Evolutionary conservation across 2,329 filamentous ascomycete species (phyloP).

Genomic region (Fusarium newnesense): DNA sequence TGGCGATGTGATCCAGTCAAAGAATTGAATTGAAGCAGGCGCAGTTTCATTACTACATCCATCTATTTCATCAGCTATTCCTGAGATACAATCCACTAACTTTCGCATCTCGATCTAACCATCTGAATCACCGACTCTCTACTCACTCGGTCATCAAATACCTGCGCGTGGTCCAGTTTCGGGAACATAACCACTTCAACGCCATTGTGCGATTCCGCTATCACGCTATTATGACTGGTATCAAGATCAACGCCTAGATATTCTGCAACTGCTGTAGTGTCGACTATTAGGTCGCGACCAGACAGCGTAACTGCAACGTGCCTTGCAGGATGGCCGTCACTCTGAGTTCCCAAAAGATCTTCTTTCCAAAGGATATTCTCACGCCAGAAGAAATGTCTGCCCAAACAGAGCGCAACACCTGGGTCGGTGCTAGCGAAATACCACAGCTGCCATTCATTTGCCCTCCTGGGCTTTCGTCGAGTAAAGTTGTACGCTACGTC

Average conservation of each 20-base stretch:
- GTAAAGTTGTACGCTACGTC: conserved; percentile 80
- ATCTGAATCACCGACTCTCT: conserved; percentile 46
- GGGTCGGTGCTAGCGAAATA: conserved; percentile 77
- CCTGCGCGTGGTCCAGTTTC: conserved; percentile 71
- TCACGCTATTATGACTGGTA: conserved; percentile 10
- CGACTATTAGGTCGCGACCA: conserved; percentile 72
- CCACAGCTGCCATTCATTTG: conserved; percentile 77
- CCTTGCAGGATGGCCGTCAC: conserved; percentile 38
- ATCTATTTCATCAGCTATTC: conserved; percentile 1
- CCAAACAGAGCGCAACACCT: conserved; percentile 71
- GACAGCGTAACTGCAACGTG: conserved; percentile 67
- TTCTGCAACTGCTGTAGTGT: conserved; percentile 65
- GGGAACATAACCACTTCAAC: conserved; percentile 71
- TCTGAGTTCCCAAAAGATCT: conserved; percentile 57
- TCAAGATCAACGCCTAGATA: conserved; percentile 58
- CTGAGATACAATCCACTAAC: conserved; percentile 13
- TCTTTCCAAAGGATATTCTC: conserved; percentile 78
- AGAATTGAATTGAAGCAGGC: conserved; percentile 14
- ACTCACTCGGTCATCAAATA: conserved; percentile 57
- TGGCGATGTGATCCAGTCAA: conserved; percentile 53
- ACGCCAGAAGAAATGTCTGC: conserved; percentile 76
- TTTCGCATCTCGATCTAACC: conserved; percentile 43
- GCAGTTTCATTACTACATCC: background rate
- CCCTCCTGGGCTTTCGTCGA: conserved; percentile 58
- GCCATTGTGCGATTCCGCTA: conserved; percentile 26